These are phyloP conservation scores for Fomitopsis pulvina DNA, from an alignment of 768 basidiomycete species.

Conservation along the genomic window DNA sequence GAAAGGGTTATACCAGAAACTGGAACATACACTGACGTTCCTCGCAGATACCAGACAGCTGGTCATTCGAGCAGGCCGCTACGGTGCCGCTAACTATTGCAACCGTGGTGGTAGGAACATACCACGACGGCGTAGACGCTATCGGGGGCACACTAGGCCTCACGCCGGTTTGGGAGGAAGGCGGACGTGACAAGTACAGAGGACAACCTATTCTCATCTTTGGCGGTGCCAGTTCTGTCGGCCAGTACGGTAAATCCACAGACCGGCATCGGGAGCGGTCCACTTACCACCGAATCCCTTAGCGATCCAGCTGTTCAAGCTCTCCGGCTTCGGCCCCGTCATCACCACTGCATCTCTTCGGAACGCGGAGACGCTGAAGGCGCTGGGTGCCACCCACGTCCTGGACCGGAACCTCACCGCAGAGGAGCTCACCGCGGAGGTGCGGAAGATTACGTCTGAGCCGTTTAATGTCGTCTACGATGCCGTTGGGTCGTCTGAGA, in stretches of 20 bases:
- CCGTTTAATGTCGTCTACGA: constrained; percentile 16
- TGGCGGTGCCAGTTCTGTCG: constrained; percentile 22
- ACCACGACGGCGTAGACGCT: constrained; percentile 2
- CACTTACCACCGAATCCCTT: not conserved
- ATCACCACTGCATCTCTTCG: constrained; percentile 13
- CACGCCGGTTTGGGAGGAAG: constrained; percentile 17
- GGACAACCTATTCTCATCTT: constrained; percentile 20
- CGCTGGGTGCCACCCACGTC: constrained; percentile 22
- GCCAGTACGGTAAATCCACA: constrained; percentile 18
- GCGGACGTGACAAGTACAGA: constrained; percentile 14
- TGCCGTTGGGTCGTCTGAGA: constrained; percentile 6
- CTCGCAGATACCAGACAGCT: constrained; percentile 8
- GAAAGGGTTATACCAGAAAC: not conserved
- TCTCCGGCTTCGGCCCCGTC: constrained; percentile 22
- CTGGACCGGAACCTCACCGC: constrained; percentile 15
- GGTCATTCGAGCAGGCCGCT: constrained; percentile 12
- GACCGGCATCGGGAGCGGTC: not conserved
- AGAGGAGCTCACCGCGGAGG: not conserved
- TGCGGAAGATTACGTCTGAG: not conserved
- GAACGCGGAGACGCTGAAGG: constrained; percentile 12
- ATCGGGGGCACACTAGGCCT: constrained; percentile 3
- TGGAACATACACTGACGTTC: not conserved
- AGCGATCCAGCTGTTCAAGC: constrained; percentile 19
- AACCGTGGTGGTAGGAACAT: constrained; percentile 6
- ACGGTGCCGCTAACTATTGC: constrained; percentile 9